Evolutionary conservation across 2,329 filamentous ascomycete species (phyloP).

Genomic region (Pyrenophora seminiperda): DNA sequence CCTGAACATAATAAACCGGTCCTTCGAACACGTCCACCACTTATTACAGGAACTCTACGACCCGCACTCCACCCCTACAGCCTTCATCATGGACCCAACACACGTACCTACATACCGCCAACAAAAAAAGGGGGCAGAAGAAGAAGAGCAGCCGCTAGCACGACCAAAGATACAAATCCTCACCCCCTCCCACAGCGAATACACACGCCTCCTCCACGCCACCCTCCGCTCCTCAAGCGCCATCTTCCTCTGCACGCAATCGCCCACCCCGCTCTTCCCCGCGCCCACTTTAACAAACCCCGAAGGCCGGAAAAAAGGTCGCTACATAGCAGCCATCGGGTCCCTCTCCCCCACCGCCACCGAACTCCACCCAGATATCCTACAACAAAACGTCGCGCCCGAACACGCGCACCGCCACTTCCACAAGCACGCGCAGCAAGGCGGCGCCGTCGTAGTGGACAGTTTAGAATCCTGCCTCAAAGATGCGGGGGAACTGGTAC

Average conservation of each 20-base stretch:
- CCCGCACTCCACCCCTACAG: constrained; percentile 43
- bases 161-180: constrained; percentile 67
- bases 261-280: constrained; percentile 75
- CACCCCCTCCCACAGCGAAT: constrained; percentile 74
- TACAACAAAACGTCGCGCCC: constrained; percentile 66
- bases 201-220: constrained; percentile 68
- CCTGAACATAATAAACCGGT: constrained; percentile 82
- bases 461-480: constrained; percentile 78
- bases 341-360: constrained; percentile 79
- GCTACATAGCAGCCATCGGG: constrained; percentile 74
- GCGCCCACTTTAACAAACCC: constrained; percentile 71
- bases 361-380: constrained; percentile 78
- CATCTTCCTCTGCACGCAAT: constrained; percentile 88
- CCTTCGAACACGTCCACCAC: constrained; percentile 63
- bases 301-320: constrained; percentile 71
- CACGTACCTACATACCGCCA: constrained; percentile 23
- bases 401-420: constrained; percentile 62
- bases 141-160: constrained; percentile 25
- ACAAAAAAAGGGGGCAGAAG: too few species aligned
- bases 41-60: constrained; percentile 62
- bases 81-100: constrained; percentile 16
- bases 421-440: constrained; percentile 66
- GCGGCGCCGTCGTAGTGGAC: constrained; percentile 66
- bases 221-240: constrained; percentile 75
- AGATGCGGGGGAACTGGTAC: constrained; percentile 85